Base-by-base conservation (phyloP, 371 early-diverging fungal species). In the Lichtheimia ornata region DNA sequence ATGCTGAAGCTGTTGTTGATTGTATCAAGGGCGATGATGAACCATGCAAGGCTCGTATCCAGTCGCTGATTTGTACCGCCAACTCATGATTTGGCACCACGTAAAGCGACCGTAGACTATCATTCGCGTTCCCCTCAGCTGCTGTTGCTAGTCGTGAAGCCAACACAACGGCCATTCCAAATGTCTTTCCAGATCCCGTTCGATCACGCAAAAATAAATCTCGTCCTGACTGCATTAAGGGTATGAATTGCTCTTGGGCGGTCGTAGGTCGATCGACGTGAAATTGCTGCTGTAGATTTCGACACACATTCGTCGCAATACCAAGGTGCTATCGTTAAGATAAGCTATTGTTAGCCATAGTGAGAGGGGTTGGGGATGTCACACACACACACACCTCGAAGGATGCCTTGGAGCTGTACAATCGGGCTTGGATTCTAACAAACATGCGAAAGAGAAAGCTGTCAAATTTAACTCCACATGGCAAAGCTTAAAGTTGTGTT, bases 81-180 rank as follows among this genome's bases (percentile, higher is more conserved):
- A 98, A 79, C 63, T 96, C 96, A 60, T 93, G 88, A 27, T 94
- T 96, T 2, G 94, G 94, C 7, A 88, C 93, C 42, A 96, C 66
- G 40, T 95, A 79, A 5, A 97, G 72, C 1, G 89, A 74, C 5
- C 73, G 80, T 49, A 61, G 53, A 25, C 47, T 24, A 22, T 17
- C 9, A 17, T 47, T 22, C n/a, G 47, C 17, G 7, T 30, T 43
- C 11, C 43, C 11, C 15, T 45, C 24, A 11, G 55, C 28, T 6
- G 20, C 27, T 17, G 64, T 28, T n/a, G 50, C 20, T 0, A 66
- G 18, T 6, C 58, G 22, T 0, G 66, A 66, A 5, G 73, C 70
- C 18, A 91, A 56, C 0, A 87, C 73, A 1, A 85, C 64, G 5
- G 88, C 76, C 17, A 89, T 65, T 0, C 89, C 91, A 64, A 93